Percentiles rank a stretch among this genome's conserved stretches.
These are phyloP conservation scores for Fraxinus sp. DNA, from an alignment of 305 asterid genomes.

Conservation along the genomic window DNA sequence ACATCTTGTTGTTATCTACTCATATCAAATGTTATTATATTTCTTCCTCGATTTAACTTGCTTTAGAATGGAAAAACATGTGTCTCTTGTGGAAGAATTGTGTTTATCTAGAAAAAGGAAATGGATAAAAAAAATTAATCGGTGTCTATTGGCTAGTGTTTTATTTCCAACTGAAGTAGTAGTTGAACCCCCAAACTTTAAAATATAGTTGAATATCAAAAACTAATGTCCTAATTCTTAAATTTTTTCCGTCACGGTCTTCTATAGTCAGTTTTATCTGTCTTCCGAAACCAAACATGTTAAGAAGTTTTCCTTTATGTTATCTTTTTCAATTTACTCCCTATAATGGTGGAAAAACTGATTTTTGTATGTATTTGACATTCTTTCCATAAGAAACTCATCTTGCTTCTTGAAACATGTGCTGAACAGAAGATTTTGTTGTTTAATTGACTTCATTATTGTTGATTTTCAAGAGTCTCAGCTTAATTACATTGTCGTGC, in stretches of 20 bases:
- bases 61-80: not conserved
- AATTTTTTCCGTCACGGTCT: not conserved
- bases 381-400: not conserved
- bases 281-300: not conserved
- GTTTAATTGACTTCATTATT: not conserved
- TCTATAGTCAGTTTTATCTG: not conserved
- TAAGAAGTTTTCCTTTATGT: not conserved
- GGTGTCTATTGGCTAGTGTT: not conserved
- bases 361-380: not conserved
- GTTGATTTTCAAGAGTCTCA: not conserved
- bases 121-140: not conserved
- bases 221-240: not conserved
- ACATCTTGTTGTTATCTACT: not conserved
- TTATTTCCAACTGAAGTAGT: conserved; percentile 19
- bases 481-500: not conserved
- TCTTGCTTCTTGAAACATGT: not conserved
- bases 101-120: not conserved
- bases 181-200: not conserved
- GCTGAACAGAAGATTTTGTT: not conserved
- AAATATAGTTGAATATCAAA: not conserved
- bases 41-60: not conserved
- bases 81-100: not conserved
- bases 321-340: not conserved
- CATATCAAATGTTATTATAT: not conserved
- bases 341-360: not conserved